A percentile compares a stretch with the other conserved stretches of the same genome.
Evolutionary conservation across 2,329 filamentous ascomycete genomes (phyloP).

Genomic region (Fusarium odoratissimum): DNA sequence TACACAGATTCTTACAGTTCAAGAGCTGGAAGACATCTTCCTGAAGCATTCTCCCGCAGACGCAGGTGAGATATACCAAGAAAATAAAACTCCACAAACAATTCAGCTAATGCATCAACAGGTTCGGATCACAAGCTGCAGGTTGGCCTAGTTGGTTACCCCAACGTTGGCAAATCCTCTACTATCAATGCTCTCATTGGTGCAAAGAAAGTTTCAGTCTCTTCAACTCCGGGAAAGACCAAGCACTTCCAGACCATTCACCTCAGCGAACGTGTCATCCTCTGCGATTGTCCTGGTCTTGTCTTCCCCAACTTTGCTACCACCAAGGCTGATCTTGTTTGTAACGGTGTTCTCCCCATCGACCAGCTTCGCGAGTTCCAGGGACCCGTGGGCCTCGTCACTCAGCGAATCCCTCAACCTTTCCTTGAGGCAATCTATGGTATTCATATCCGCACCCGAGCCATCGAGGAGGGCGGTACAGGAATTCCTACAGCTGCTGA

Average conservation of each 20-base stretch:
- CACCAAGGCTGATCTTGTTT: conserved; percentile 95
- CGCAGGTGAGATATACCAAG: conserved; percentile 56
- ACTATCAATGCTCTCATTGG: conserved; percentile 99
- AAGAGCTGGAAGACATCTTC: conserved; percentile 92
- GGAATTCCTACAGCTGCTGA: conserved; percentile 88
- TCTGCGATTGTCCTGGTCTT: conserved; percentile 98
- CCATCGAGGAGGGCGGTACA: conserved; percentile 91
- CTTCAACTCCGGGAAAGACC: conserved; percentile 96
- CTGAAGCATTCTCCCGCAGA: conserved; percentile 73
- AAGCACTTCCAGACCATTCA: conserved; percentile 99
- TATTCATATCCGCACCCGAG: conserved; percentile 84
- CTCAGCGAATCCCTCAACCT: conserved; percentile 83
- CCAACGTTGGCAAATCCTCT: conserved; percentile 98
- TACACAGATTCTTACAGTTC: conserved; percentile 87
- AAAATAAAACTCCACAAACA: not conserved
- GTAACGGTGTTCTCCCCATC: conserved; percentile 93
- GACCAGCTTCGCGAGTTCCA: conserved; percentile 95
- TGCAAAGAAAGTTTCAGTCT: conserved; percentile 98
- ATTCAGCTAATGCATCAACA: conserved; percentile 41
- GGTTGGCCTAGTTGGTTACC: conserved; percentile 95
- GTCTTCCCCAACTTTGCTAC: conserved; percentile 98
- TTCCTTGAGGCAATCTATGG: conserved; percentile 96
- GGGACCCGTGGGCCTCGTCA: conserved; percentile 85
- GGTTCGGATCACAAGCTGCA: conserved; percentile 75
- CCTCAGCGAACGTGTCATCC: conserved; percentile 85